These are phyloP conservation scores for Saturnispora mendoncae DNA, from an alignment of 805 yeast genomes.

Conservation along the genomic window DNA sequence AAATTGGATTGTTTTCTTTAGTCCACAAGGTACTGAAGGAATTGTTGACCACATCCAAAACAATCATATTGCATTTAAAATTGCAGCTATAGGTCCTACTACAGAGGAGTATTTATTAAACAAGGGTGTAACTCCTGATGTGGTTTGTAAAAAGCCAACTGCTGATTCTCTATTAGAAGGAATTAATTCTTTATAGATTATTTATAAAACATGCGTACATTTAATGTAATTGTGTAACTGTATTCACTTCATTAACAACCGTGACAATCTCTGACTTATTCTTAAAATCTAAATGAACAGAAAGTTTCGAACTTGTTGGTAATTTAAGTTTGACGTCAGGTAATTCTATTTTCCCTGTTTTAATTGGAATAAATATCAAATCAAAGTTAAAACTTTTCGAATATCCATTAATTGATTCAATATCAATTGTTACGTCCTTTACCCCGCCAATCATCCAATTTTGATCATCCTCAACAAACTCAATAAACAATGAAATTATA, in stretches of 20 bases:
- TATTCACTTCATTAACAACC: slow-evolving; percentile 62
- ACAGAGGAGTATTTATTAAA: slow-evolving; percentile 55
- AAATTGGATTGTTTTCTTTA: slow-evolving; percentile 77
- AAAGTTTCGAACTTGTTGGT: slow-evolving; percentile 25
- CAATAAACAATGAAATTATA: slow-evolving; percentile 20
- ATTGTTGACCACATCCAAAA: slow-evolving; percentile 39
- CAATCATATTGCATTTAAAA: slow-evolving; percentile 23
- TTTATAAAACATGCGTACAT: not conserved
- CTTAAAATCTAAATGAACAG: slow-evolving; percentile 55
- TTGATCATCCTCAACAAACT: slow-evolving; percentile 34
- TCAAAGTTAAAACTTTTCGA: slow-evolving; percentile 21
- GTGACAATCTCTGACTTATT: slow-evolving; percentile 62
- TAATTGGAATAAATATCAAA: slow-evolving; percentile 60
- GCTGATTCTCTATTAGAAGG: slow-evolving; percentile 48
- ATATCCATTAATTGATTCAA: slow-evolving; percentile 14
- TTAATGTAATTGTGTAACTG: slow-evolving; percentile 52
- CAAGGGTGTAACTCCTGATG: slow-evolving; percentile 46
- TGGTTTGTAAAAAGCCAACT: slow-evolving; percentile 66
- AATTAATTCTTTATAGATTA: slow-evolving; percentile 17
- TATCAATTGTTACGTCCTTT: slow-evolving; percentile 38
- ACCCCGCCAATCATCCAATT: slow-evolving; percentile 78
- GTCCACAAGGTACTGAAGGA: slow-evolving; percentile 77
- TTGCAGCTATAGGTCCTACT: slow-evolving; percentile 92
- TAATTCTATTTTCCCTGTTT: slow-evolving; percentile 59
- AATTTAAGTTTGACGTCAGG: slow-evolving; percentile 50